Percentiles rank a stretch among this genome's conserved stretches.
These are phyloP conservation scores for Ascochyta clinopodiicola DNA, from an alignment of 2,329 filamentous ascomycete species.

Conservation along the genomic window DNA sequence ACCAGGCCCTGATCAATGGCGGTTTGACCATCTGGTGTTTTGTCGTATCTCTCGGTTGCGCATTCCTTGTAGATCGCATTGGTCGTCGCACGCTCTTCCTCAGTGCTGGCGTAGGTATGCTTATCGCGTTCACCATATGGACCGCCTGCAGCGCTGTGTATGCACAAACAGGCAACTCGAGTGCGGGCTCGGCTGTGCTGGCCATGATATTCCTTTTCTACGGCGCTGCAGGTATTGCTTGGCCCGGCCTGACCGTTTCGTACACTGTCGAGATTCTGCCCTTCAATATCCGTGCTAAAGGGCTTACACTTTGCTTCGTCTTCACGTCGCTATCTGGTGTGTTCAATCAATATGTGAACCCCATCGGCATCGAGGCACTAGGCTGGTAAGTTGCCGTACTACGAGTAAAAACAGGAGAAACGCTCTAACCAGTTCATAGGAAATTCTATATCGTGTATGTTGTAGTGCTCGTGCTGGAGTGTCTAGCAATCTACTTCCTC, in stretches of 20 bases:
- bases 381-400: neutral
- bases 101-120: slow-evolving; percentile 39
- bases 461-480: slow-evolving; percentile 31
- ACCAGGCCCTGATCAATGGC: slow-evolving; percentile 53
- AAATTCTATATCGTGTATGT: slow-evolving; percentile 46
- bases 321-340: slow-evolving; percentile 63
- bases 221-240: slow-evolving; percentile 38
- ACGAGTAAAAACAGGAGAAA: no score
- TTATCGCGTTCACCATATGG: slow-evolving; percentile 42
- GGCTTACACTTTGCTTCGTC: slow-evolving; percentile 52
- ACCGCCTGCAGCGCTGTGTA: slow-evolving; percentile 33
- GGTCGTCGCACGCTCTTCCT: slow-evolving; percentile 45
- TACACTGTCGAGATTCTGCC: slow-evolving; percentile 59
- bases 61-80: slow-evolving; percentile 41
- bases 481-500: slow-evolving; percentile 31
- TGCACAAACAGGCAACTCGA: slow-evolving; percentile 18
- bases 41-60: slow-evolving; percentile 56
- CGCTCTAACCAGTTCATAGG: slow-evolving; percentile 29
- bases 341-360: slow-evolving; percentile 66
- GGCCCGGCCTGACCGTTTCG: slow-evolving; percentile 59
- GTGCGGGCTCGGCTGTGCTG: slow-evolving; percentile 53
- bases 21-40: slow-evolving; percentile 67
- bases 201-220: slow-evolving; percentile 59
- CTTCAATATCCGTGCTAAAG: slow-evolving; percentile 56
- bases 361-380: slow-evolving; percentile 34